Conservation (phyloP, 1,139 yeast genomes). For the Eremothecium coryli region DNA sequence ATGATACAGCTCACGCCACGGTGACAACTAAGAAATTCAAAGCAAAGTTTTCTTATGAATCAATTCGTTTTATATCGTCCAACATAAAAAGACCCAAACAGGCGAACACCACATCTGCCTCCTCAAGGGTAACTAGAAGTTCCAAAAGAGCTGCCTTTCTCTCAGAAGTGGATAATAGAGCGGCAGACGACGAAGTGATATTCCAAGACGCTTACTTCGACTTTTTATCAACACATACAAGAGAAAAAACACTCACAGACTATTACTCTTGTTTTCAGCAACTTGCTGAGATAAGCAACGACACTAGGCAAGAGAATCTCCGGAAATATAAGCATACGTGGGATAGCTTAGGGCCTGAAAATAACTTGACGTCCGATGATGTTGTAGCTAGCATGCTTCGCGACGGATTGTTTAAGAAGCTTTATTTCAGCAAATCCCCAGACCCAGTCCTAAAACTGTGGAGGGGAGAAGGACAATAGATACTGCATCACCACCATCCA, state of each 20-base stretch:
- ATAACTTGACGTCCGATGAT: neutral
- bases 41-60: conserved; percentile 2
- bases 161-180: conserved; percentile 14
- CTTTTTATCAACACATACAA: conserved; percentile 9
- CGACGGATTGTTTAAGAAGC: neutral
- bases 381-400: conserved; percentile 1
- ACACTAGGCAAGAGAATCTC: neutral
- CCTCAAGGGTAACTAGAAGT: conserved; percentile 23
- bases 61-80: conserved; percentile 2
- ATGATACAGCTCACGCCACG: neutral
- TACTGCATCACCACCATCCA: no score
- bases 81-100: neutral
- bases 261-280: neutral
- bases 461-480: neutral
- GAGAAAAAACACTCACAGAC: neutral
- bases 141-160: conserved; percentile 20
- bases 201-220: conserved; percentile 9
- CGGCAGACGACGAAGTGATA: conserved; percentile 5
- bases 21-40: neutral
- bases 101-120: neutral
- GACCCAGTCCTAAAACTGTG: conserved; percentile 1
- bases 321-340: neutral
- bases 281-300: neutral
- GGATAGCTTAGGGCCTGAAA: neutral
- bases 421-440: conserved; percentile 4